Base-by-base conservation (phyloP, 306 rosid genomes). In the Luffa aegyptiaca region DNA sequence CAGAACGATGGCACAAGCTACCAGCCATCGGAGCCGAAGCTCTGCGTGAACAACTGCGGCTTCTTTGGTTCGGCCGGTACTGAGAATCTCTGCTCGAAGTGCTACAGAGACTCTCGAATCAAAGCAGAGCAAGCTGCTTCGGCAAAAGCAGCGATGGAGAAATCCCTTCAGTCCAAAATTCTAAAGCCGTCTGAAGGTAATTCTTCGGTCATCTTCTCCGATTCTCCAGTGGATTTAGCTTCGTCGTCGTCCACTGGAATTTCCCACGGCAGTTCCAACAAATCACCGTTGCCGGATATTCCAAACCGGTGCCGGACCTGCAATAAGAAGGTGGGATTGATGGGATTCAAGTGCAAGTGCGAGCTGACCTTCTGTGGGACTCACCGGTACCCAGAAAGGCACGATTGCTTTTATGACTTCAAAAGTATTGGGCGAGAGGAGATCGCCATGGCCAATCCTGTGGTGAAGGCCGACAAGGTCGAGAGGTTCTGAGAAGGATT, bases 41-140 rank as follows among this genome's bases (percentile, higher is more conserved):
- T 77, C 2, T 90, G 94, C 78, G 90, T 83, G 79, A 90, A 88
- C 85, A 88, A 88, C 75, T 90, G 94, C 68, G 92, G 94, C 39
- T 90, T 90, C 86, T 90, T 85, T 39, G 94, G 94, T 36, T 69
- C 80, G 6, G 84, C 88, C 0, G 85, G 81, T 2, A 87, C 88
- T 8, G 78, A 56, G 84, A 90, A 90, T 75, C 88, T 88, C 48
- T 90, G 94, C 68, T 90, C 92, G 6, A 87, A 90, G 53, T 90
- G 94, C 76, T 88, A 79, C 87, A 79, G 84, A 76, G 88, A 84
- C 21, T 39, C 72, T 2, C 83, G 48, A 5, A 69, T 71, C 55
- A 10, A 79, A 31, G 87, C 74, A 16, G 84, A 81, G 42, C 84
- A 62, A 16, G 81, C 86, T 10, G 86, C 82, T 44, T 83, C 86